Evolutionary conservation across 2,329 filamentous ascomycete genomes (phyloP).

Genomic region (Truncatella angustata): DNA sequence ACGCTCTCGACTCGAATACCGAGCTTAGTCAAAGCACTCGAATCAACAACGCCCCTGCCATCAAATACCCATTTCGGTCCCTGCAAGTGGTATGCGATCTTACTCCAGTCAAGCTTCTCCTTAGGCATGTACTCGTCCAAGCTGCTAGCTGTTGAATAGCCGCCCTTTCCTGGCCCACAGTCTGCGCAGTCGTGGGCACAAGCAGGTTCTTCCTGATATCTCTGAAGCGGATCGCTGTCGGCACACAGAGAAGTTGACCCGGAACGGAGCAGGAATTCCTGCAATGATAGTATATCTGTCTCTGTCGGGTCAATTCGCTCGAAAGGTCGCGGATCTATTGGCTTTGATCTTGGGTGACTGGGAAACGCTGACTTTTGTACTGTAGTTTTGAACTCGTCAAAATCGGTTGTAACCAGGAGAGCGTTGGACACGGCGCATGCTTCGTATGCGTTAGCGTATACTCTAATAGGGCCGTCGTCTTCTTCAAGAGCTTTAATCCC

Average conservation of each 20-base stretch:
- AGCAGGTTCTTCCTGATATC: constrained; percentile 42
- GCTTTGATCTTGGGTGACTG: constrained; percentile 13
- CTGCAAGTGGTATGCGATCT: constrained; percentile 47
- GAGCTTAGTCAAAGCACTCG: constrained; percentile 45
- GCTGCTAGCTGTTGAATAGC: constrained; percentile 35
- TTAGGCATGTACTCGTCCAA: constrained; percentile 44
- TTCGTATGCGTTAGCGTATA: constrained; percentile 48
- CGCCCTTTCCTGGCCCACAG: background rate
- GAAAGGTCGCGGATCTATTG: constrained; percentile 46
- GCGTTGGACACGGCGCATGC: constrained; percentile 49
- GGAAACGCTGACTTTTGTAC: constrained; percentile 9
- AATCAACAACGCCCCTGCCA: constrained; percentile 53
- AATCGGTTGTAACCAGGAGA: constrained; percentile 54
- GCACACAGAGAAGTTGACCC: constrained; percentile 17
- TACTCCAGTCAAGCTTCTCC: constrained; percentile 50
- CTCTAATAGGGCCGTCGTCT: constrained; percentile 41
- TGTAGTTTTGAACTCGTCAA: constrained; percentile 52
- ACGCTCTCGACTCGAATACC: constrained; percentile 53
- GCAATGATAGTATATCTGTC: constrained; percentile 45
- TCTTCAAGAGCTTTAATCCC: constrained; percentile 27
- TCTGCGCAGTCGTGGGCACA: constrained; percentile 40
- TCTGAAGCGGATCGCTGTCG: constrained; percentile 40
- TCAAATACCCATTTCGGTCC: constrained; percentile 57
- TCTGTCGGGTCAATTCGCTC: constrained; percentile 33
- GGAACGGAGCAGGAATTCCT: constrained; percentile 42